These are phyloP conservation scores for Aspergillus saccharolyticus DNA, from an alignment of 495 filamentous ascomycete genomes.

Conservation along the genomic window DNA sequence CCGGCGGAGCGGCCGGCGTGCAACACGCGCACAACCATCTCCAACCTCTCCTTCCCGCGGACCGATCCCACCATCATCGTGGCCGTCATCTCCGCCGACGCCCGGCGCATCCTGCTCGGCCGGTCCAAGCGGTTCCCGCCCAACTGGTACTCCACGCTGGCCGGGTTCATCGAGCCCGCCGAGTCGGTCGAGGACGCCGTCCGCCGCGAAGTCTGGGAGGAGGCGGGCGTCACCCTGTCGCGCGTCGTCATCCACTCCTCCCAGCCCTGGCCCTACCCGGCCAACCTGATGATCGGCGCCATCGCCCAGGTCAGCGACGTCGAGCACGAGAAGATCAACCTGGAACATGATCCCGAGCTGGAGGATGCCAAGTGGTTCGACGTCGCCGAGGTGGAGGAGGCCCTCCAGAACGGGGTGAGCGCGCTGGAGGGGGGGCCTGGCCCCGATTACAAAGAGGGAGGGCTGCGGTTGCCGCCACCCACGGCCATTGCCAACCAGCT, in stretches of 20 bases:
- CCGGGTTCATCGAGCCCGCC: slow-evolving; percentile 91
- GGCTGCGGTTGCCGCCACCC: slow-evolving; percentile 63
- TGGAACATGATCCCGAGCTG: slow-evolving; percentile 87
- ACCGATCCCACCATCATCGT: slow-evolving; percentile 96
- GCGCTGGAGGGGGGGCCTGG: slow-evolving; percentile 60
- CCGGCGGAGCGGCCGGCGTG: slow-evolving; percentile 58
- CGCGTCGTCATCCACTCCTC: slow-evolving; percentile 88
- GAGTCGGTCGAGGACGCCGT: slow-evolving; percentile 95
- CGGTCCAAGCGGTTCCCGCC: slow-evolving; percentile 78
- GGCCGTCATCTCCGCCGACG: slow-evolving; percentile 74
- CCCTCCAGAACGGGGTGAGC: slow-evolving; percentile 54
- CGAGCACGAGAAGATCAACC: slow-evolving; percentile 69
- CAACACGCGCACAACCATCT: slow-evolving; percentile 58
- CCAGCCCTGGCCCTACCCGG: slow-evolving; percentile 87
- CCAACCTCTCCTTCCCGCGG: slow-evolving; percentile 86
- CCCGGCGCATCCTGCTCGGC: slow-evolving; percentile 73
- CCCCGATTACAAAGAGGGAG: slow-evolving; percentile 66
- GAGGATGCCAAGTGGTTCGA: slow-evolving; percentile 84
- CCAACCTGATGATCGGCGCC: slow-evolving; percentile 91
- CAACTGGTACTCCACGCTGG: slow-evolving; percentile 83
- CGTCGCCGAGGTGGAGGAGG: slow-evolving; percentile 55
- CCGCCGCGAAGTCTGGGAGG: slow-evolving; percentile 92
- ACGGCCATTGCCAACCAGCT: slow-evolving; percentile 80
- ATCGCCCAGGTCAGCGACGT: slow-evolving; percentile 76
- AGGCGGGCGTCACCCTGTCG: slow-evolving; percentile 77